These are phyloP conservation scores for Pseudoscleropodium purum DNA, from an alignment of 225 moss, liverwort and hornwort genomes.

Conservation along the genomic window DNA sequence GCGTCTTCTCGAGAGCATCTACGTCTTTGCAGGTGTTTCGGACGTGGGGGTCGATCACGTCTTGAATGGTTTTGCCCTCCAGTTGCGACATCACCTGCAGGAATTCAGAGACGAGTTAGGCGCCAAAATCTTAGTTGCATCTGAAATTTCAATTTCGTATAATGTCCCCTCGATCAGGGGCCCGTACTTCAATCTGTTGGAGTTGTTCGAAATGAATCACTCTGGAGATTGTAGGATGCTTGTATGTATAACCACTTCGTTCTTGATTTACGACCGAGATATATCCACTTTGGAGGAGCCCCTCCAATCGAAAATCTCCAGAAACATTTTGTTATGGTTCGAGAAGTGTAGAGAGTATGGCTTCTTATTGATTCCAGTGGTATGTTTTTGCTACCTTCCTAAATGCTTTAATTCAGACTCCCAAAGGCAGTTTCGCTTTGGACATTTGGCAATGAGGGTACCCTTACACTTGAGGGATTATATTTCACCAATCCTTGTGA, in stretches of 20 bases:
- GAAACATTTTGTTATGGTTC: too few relatives aligned
- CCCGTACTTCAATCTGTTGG: too few relatives aligned
- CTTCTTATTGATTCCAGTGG: neutral
- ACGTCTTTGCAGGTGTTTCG: conserved; percentile 47
- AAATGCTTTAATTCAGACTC: neutral
- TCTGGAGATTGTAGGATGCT: neutral
- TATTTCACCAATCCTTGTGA: neutral
- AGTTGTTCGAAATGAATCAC: neutral
- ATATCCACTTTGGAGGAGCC: neutral
- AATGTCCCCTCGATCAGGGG: neutral
- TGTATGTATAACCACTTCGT: neutral
- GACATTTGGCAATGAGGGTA: neutral
- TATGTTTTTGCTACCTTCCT: neutral
- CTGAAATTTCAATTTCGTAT: neutral
- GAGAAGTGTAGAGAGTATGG: neutral
- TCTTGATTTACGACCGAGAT: neutral
- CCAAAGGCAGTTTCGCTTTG: neutral
- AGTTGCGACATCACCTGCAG: conserved; percentile 54
- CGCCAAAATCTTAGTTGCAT: neutral
- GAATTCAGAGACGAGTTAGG: neutral
- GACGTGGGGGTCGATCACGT: conserved; percentile 58
- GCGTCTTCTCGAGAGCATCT: conserved; percentile 58
- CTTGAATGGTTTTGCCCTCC: conserved; percentile 52
- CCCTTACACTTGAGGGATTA: neutral
- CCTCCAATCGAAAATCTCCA: neutral